Evolutionary conservation across 495 filamentous ascomycete genomes (phyloP).

Genomic region (Trichoderma orchidacearum): DNA sequence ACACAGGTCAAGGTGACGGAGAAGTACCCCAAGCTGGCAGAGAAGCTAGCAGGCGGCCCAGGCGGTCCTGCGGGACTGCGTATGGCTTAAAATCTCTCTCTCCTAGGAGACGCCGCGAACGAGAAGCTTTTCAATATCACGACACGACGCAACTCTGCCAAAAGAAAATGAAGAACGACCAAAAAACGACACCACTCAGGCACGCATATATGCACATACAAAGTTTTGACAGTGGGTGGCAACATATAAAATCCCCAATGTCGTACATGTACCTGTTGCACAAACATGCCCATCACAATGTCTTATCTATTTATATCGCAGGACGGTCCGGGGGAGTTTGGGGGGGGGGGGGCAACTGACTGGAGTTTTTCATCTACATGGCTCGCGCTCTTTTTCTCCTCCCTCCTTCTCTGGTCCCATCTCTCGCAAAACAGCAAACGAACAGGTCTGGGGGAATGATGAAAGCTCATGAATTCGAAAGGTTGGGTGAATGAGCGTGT

Average conservation of each 20-base stretch:
- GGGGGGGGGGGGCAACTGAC: no score
- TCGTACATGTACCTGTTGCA: neutral
- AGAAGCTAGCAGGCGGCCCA: slow-evolving; percentile 36
- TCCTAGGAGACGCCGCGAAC: neutral
- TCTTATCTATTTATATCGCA: neutral
- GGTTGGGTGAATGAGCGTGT: no score
- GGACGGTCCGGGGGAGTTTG: neutral
- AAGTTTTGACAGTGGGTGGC: neutral
- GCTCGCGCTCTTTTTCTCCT: no score
- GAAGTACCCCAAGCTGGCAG: slow-evolving; percentile 91
- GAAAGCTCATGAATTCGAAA: no score
- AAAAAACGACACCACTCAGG: neutral
- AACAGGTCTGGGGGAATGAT: no score
- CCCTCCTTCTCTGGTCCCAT: no score
- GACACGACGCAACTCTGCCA: no score
- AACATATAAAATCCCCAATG: neutral
- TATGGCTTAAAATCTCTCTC: slow-evolving; percentile 1
- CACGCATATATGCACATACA: neutral
- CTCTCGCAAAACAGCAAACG: no score
- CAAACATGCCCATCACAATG: neutral
- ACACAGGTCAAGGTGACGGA: slow-evolving; percentile 97
- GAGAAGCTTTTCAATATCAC: neutral
- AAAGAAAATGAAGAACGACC: neutral
- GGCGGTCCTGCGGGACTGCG: slow-evolving; percentile 1
- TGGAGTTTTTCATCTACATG: no score